These are phyloP conservation scores for Clavulina sp. DNA, from an alignment of 768 basidiomycete genomes.

Conservation along the genomic window DNA sequence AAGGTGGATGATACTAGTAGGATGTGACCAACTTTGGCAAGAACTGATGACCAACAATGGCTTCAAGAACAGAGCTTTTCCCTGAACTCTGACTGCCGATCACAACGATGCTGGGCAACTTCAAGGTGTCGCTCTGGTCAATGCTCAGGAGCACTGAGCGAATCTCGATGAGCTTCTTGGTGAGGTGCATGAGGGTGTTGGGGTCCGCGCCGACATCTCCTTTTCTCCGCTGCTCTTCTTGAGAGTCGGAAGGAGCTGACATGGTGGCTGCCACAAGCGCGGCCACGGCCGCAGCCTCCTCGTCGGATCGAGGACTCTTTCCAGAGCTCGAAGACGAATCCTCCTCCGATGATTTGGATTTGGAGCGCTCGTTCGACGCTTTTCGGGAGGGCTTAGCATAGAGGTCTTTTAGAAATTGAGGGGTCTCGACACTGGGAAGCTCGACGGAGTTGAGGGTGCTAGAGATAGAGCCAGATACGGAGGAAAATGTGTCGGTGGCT, in stretches of 20 bases:
- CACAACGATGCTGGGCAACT: slow-evolving; percentile 93
- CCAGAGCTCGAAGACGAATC: slow-evolving; percentile 16
- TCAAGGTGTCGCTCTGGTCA: slow-evolving; percentile 87
- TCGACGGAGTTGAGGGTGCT: slow-evolving; percentile 25
- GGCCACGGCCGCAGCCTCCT: slow-evolving; percentile 48
- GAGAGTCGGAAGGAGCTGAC: slow-evolving; percentile 53
- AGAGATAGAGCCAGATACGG: slow-evolving; percentile 40
- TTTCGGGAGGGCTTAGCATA: slow-evolving; percentile 16
- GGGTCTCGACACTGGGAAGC: slow-evolving; percentile 37
- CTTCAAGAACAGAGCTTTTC: slow-evolving; percentile 93
- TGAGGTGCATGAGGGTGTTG: slow-evolving; percentile 61
- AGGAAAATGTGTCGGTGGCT: slow-evolving; percentile 50
- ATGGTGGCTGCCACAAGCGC: slow-evolving; percentile 61
- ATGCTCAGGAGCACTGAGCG: slow-evolving; percentile 86
- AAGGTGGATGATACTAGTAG: too few species aligned
- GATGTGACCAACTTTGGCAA: slow-evolving; percentile 89
- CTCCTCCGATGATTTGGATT: slow-evolving; percentile 12
- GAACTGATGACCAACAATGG: slow-evolving; percentile 95
- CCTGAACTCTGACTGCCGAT: slow-evolving; percentile 97
- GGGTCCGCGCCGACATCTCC: slow-evolving; percentile 4
- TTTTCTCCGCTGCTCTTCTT: slow-evolving; percentile 23
- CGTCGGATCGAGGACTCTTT: slow-evolving; percentile 26
- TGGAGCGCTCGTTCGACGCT: background rate
- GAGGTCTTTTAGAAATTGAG: slow-evolving; percentile 55
- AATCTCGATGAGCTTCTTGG: slow-evolving; percentile 90